Evolutionary conservation across 23 red algal species (phyloP).

Genomic region (Rhodosorus marinus): DNA sequence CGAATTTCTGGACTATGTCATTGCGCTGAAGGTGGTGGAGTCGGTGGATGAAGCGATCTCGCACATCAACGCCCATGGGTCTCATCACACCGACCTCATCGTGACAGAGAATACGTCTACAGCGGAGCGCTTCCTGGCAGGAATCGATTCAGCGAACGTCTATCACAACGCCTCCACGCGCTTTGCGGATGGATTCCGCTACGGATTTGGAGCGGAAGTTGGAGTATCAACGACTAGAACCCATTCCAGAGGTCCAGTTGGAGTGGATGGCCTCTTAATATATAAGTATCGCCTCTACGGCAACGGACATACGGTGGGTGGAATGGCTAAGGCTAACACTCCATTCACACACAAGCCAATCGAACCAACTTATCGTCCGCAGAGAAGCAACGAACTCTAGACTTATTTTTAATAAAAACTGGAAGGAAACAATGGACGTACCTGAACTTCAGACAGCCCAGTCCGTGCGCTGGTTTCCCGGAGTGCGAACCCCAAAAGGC

Average conservation of each 20-base stretch:
- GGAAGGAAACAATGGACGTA: too few species aligned
- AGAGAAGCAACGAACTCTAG: too few species aligned
- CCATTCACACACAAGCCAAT: slow-evolving; percentile 23
- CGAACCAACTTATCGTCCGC: neutral
- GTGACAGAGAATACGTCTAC: slow-evolving; percentile 52
- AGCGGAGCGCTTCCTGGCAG: slow-evolving; percentile 38
- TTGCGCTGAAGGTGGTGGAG: slow-evolving; percentile 66
- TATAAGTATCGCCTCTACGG: slow-evolving; percentile 95
- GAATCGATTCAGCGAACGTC: slow-evolving; percentile 79
- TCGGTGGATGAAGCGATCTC: slow-evolving; percentile 37
- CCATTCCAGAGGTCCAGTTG: slow-evolving; percentile 81
- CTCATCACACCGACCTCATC: slow-evolving; percentile 82
- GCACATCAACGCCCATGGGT: slow-evolving; percentile 87
- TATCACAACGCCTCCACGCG: slow-evolving; percentile 93
- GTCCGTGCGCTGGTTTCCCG: too few species aligned
- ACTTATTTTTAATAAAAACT: too few species aligned
- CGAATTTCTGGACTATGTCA: slow-evolving; percentile 81
- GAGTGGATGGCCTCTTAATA: slow-evolving; percentile 77
- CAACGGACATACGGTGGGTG: slow-evolving; percentile 50
- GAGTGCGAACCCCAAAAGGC: too few species aligned
- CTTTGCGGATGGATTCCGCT: slow-evolving; percentile 97
- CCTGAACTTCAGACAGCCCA: too few species aligned
- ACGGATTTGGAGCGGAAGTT: slow-evolving; percentile 94
- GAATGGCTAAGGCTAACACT: slow-evolving; percentile 46
- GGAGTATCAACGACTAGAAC: slow-evolving; percentile 87